phyloP scores from a whole-genome alignment of 164 flowering plant genomes.

The Hamamelis virginiana region DNA sequence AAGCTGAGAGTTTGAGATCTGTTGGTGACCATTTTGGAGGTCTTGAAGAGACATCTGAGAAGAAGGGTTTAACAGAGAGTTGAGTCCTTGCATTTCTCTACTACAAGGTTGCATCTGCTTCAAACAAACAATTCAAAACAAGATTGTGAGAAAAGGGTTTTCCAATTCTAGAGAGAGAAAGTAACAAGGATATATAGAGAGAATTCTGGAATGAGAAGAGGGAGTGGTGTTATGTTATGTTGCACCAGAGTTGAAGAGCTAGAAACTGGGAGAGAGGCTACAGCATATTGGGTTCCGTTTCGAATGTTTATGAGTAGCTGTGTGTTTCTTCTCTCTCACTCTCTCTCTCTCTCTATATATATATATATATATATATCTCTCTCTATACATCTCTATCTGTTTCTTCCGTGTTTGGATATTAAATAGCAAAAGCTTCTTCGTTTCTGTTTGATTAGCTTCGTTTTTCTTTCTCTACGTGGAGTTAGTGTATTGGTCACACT shows the following conservation, averaged over 20 bases:
- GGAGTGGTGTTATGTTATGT: background rate
- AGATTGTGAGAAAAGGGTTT: too few species aligned
- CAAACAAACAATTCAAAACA: too few species aligned
- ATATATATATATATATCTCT: too few species aligned
- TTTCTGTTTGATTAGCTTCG: too few species aligned
- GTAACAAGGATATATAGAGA: too few species aligned
- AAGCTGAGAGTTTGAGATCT: constrained; percentile 31
- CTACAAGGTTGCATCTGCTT: constrained; percentile 27
- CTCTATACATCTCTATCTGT: background rate
- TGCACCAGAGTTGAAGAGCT: too few species aligned
- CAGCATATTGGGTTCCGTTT: background rate
- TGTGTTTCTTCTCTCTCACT: background rate
- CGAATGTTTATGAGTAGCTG: background rate
- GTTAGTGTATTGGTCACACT: too few species aligned
- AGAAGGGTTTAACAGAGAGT: constrained; percentile 29
- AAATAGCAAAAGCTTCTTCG: too few species aligned
- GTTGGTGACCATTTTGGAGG: constrained; percentile 23
- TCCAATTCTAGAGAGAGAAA: background rate
- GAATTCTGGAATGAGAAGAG: background rate
- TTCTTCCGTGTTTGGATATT: too few species aligned
- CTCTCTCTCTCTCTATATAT: too few species aligned
- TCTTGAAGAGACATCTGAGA: constrained; percentile 41
- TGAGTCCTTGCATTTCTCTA: constrained; percentile 38
- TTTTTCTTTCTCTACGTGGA: too few species aligned
- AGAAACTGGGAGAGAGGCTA: background rate